These are phyloP conservation scores for Tinospora cordifolia DNA, from an alignment of 164 flowering plant genomes.

Conservation along the genomic window DNA sequence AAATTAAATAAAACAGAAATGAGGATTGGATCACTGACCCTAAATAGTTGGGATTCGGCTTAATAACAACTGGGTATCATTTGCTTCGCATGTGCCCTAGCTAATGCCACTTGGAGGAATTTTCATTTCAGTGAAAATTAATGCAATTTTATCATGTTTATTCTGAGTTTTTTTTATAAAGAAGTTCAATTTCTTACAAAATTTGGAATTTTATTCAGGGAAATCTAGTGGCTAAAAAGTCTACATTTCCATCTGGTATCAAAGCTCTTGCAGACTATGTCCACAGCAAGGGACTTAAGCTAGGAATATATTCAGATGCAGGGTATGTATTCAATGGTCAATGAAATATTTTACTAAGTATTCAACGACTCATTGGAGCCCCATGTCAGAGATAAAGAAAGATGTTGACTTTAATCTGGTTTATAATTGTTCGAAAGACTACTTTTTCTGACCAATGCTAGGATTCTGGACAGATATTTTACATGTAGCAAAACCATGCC, in stretches of 20 bases:
- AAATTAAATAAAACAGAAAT: background rate
- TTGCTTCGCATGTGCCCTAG: background rate
- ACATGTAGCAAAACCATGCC: constrained; percentile 61
- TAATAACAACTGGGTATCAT: background rate
- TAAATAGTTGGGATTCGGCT: background rate
- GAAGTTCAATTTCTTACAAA: background rate
- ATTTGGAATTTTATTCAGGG: constrained; percentile 32
- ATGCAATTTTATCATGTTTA: too few species aligned
- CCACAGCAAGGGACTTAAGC: constrained; percentile 58
- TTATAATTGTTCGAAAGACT: background rate
- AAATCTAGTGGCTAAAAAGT: constrained; percentile 35
- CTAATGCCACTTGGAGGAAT: background rate
- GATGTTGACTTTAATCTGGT: background rate
- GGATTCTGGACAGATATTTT: constrained; percentile 21
- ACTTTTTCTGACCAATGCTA: background rate
- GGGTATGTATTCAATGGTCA: constrained; percentile 29
- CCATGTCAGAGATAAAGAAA: too few species aligned
- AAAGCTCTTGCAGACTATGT: constrained; percentile 62
- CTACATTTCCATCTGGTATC: constrained; percentile 61
- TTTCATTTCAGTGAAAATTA: background rate
- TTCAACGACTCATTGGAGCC: too few species aligned
- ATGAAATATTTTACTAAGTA: too few species aligned
- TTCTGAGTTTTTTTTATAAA: too few species aligned
- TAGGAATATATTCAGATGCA: constrained; percentile 73
- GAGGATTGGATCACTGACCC: background rate